These are phyloP conservation scores for Rosa rugosa DNA, from an alignment of 306 rosid genomes.

Conservation along the genomic window DNA sequence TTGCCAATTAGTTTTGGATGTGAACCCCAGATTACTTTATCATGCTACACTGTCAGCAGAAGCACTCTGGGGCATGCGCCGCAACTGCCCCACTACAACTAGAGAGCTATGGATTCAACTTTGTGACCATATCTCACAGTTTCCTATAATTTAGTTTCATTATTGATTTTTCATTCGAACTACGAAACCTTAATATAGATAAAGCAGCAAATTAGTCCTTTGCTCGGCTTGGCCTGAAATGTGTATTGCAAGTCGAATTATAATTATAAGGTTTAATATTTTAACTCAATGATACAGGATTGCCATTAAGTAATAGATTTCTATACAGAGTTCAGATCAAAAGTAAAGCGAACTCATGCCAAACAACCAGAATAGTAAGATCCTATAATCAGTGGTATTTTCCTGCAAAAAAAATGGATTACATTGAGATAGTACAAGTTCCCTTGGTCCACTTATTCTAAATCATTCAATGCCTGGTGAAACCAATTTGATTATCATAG, in stretches of 20 bases:
- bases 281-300: not conserved
- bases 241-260: not conserved
- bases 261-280: not conserved
- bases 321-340: not conserved
- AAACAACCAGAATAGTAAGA: not conserved
- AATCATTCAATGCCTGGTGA: not conserved
- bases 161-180: not conserved
- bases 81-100: too few relatives aligned
- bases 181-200: not conserved
- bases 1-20: too few relatives aligned
- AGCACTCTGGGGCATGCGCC: too few relatives aligned
- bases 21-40: too few relatives aligned
- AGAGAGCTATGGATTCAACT: too few relatives aligned
- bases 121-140: too few relatives aligned
- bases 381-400: not conserved
- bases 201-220: not conserved
- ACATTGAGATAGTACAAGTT: not conserved
- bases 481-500: not conserved
- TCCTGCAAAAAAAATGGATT: not conserved
- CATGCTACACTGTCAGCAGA: too few relatives aligned
- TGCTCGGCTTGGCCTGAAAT: not conserved
- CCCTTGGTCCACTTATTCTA: not conserved
- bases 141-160: too few relatives aligned
- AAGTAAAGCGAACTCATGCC: conserved; percentile 8
- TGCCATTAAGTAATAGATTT: not conserved